These are phyloP conservation scores for Fallopia convolvulus DNA, from an alignment of 148 eudicot species.

Conservation along the genomic window DNA sequence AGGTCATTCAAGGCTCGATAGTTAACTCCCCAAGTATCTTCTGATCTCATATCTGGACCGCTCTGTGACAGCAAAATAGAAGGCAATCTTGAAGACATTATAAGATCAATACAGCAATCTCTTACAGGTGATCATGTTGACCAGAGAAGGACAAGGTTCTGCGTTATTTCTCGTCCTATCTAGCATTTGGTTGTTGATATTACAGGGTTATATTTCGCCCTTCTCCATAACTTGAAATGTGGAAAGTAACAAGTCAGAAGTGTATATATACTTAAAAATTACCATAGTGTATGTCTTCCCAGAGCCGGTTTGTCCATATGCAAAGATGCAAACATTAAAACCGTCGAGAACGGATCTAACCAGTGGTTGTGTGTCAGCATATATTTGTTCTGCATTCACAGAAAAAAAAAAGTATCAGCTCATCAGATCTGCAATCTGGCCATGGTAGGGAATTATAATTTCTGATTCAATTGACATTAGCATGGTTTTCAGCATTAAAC, in stretches of 20 bases:
- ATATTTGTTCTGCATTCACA: slow-evolving; percentile 70
- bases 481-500: not conserved
- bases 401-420: not conserved
- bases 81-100: not conserved
- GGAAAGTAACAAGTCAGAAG: not conserved
- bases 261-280: not conserved
- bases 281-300: slow-evolving; percentile 99
- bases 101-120: not conserved
- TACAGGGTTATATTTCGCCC: not conserved
- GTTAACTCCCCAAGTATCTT: slow-evolving; percentile 95
- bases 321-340: slow-evolving; percentile 88
- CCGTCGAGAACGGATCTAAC: slow-evolving; percentile 93
- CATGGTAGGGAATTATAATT: not conserved
- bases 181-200: not conserved
- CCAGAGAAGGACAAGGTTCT: not conserved
- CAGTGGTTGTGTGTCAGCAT: slow-evolving; percentile 76
- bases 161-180: not conserved
- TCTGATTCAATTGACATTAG: not conserved
- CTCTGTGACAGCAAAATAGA: slow-evolving; percentile 37
- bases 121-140: not conserved
- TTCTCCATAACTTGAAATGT: not conserved
- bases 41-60: slow-evolving; percentile 80
- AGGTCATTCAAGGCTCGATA: slow-evolving; percentile 78
- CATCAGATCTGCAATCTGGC: not conserved
- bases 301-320: slow-evolving; percentile 99